Conservation (phyloP, 2,329 filamentous ascomycete genomes). For the Capronia coronata region DNA sequence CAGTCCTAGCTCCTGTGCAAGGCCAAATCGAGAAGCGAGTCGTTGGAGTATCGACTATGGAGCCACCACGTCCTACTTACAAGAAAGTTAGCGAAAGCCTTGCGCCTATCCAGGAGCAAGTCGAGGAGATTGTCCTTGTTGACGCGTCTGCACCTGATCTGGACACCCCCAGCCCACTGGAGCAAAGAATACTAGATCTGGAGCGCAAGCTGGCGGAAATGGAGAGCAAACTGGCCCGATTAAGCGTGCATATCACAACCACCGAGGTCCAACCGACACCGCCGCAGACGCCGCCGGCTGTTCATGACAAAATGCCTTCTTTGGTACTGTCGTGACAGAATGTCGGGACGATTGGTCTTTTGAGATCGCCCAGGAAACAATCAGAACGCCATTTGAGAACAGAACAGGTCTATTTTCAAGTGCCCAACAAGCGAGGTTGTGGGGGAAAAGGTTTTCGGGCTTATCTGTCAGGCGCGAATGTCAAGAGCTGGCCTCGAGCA, state of each 20-base stretch:
- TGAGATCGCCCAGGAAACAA: too few species aligned
- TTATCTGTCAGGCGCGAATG: too few species aligned
- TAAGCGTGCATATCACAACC: constrained; percentile 12
- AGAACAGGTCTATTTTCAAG: too few species aligned
- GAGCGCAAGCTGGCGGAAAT: constrained; percentile 16
- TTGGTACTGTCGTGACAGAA: neutral
- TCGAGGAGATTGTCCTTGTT: neutral
- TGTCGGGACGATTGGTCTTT: too few species aligned
- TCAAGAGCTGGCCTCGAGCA: too few species aligned
- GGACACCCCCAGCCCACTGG: neutral
- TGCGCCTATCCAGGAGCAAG: neutral
- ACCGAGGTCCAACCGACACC: constrained; percentile 14
- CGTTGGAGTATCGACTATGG: neutral
- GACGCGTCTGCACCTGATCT: neutral
- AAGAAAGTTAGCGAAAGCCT: neutral
- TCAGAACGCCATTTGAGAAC: too few species aligned
- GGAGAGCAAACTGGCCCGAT: constrained; percentile 12
- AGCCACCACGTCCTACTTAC: too few species aligned
- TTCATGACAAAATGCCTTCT: neutral
- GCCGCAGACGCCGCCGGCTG: constrained; percentile 10
- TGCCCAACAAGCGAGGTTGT: too few species aligned
- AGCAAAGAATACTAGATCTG: constrained; percentile 12
- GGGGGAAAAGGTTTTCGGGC: too few species aligned
- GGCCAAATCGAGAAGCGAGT: neutral
- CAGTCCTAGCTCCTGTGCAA: neutral